Percentiles rank a stretch among this genome's conserved stretches.
Conservation (phyloP, 2,329 filamentous ascomycete species). For the Phaeomoniella chlamydospora region DNA sequence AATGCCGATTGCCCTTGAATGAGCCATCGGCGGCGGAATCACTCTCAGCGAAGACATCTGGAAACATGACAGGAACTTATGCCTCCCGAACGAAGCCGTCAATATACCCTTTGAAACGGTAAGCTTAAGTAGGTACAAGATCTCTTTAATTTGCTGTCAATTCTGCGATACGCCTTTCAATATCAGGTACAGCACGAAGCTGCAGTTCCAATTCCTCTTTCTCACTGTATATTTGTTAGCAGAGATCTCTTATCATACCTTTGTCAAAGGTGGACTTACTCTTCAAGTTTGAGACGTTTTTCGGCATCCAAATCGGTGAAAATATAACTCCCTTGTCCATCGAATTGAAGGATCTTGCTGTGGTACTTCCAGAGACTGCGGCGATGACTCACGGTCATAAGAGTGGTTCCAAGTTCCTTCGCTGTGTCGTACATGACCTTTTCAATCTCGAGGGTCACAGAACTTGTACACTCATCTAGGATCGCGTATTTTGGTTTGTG, state of each 20-base stretch:
- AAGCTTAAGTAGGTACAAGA: too few relatives aligned
- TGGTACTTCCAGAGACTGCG: conserved; percentile 95
- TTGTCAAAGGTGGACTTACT: conserved; percentile 32
- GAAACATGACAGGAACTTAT: too few relatives aligned
- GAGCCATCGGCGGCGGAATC: too few relatives aligned
- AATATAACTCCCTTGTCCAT: conserved; percentile 81
- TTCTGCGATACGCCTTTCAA: conserved; percentile 73
- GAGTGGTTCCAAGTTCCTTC: conserved; percentile 76
- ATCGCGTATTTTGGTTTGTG: conserved; percentile 89
- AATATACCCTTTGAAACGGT: too few relatives aligned
- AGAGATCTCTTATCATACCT: neutral
- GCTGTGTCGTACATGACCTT: conserved; percentile 95
- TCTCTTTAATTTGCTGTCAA: conserved; percentile 41
- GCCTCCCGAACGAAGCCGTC: too few relatives aligned
- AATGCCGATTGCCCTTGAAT: too few relatives aligned
- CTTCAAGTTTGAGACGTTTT: conserved; percentile 68
- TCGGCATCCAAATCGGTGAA: conserved; percentile 88
- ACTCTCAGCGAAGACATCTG: too few relatives aligned
- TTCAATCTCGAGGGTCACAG: conserved; percentile 89
- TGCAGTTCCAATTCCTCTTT: conserved; percentile 84
- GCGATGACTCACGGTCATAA: conserved; percentile 93
- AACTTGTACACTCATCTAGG: conserved; percentile 89
- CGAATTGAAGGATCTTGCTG: conserved; percentile 85
- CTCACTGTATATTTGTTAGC: conserved; percentile 37
- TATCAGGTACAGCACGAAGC: conserved; percentile 71